A percentile compares a stretch with the other conserved stretches of the same genome.
Evolutionary conservation across 2,329 filamentous ascomycete species (phyloP).

Genomic region (Trichoderma oligosporum): DNA sequence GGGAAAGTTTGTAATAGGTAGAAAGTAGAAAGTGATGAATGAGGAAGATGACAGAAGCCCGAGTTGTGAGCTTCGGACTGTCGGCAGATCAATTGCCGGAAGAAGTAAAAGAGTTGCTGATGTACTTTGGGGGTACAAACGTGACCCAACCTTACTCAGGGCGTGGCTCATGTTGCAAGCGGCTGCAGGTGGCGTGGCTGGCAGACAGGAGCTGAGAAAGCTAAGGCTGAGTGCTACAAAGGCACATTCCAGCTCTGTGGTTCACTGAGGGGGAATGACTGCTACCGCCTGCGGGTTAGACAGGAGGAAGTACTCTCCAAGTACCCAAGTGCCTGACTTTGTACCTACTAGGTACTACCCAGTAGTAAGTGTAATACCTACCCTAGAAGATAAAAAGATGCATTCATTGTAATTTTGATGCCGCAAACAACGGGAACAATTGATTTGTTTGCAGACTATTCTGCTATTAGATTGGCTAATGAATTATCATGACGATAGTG

Average conservation of each 20-base stretch:
- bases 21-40: background rate
- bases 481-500: background rate
- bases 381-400: background rate
- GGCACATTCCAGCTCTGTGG: background rate
- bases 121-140: no score
- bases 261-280: background rate
- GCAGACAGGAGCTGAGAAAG: background rate
- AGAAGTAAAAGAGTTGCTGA: background rate
- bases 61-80: background rate
- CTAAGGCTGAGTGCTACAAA: background rate
- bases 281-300: background rate
- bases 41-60: background rate
- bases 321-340: background rate
- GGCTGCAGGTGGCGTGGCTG: constrained; percentile 13
- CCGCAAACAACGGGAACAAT: no score
- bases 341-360: background rate
- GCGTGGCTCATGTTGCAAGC: background rate
- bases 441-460: background rate
- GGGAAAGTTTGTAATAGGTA: background rate
- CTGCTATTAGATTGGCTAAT: background rate
- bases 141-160: no score
- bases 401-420: background rate
- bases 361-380: no score
- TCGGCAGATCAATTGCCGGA: constrained; percentile 4
- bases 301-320: background rate